These are phyloP conservation scores for Elaeis oleifera DNA, from an alignment of 202 grass and related monocot species.

Conservation along the genomic window DNA sequence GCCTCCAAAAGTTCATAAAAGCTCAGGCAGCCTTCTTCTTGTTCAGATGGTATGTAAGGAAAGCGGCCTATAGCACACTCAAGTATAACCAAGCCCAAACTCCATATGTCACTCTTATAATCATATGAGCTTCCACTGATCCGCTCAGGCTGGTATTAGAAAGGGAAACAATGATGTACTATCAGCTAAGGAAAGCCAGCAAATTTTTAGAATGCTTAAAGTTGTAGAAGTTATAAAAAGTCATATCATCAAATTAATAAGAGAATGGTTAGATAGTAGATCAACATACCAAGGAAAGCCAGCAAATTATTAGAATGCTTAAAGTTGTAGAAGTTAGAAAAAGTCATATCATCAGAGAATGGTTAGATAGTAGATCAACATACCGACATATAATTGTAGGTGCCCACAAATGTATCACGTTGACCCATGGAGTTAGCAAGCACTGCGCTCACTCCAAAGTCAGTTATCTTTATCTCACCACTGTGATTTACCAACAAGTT, in stretches of 20 bases:
- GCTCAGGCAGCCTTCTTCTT: constrained; percentile 62
- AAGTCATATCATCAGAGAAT: neutral
- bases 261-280: neutral
- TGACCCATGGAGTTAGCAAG: constrained; percentile 85
- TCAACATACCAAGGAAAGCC: constrained; percentile 40
- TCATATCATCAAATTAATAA: constrained; percentile 16
- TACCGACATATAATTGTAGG: constrained; percentile 98
- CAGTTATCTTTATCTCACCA: constrained; percentile 92
- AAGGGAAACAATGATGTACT: constrained; percentile 11
- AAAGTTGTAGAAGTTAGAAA: no score
- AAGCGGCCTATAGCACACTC: constrained; percentile 93
- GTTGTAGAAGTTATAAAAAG: no score
- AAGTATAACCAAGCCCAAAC: constrained; percentile 93
- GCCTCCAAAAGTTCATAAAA: constrained; percentile 96
- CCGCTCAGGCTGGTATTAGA: constrained; percentile 53
- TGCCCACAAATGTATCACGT: constrained; percentile 93
- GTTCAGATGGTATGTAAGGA: constrained; percentile 73
- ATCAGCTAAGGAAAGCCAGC: no score
- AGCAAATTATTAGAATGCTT: no score
- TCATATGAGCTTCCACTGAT: constrained; percentile 94
- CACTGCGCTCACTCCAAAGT: constrained; percentile 86
- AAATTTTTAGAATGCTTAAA: no score
- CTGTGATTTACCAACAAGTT: constrained; percentile 90
- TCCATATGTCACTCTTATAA: constrained; percentile 99
- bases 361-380: constrained; percentile 23